Evolutionary conservation across 169 alveolate species (phyloP), one percentile per base, ranked within the genome.

Genomic region (Eimeria necatrix): DNA sequence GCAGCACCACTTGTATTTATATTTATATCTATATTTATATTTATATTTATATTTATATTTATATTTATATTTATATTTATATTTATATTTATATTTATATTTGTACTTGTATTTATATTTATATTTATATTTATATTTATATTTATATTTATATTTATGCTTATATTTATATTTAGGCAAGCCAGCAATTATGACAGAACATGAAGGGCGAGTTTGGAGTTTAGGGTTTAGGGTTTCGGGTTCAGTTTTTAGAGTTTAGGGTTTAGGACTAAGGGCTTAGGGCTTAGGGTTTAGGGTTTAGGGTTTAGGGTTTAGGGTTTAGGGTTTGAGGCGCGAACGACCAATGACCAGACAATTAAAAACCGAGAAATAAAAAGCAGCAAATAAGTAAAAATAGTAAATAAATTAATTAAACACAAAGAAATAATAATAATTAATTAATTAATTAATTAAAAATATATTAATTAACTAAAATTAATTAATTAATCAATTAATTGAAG

Each of bases 81-180:
- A 61, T 81, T 6, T 84, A 24, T 53, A 51, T 80, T 6, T 80
- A 59, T 84, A 26, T 84, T 9, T 84, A 26, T 84, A 26, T 84
- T 9, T 84, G 32, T 84, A 26, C n/a, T 5, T 60, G 53, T 59
- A 59, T 84, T 5, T 41, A 52, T 81, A 18, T 48, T 10, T 81
- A 49, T 81, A 81, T 81, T 41, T 81, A 81, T 81, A 49, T 81
- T 41, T 84, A 26, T 84, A 84, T 32, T 12, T 86, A 26, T 32
- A 48, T 32, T 12, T 86, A 10, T 41, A 61, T 61, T 60, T 86
- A 46, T 60, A 32, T 61, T 24, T 46, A 51, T 61, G 64, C 18
- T n/a, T 60, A n/a, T 64, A 32, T 86, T 8, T 64, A 26, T 83
- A n/a, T 56, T 51, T 83, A n/a, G 26, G 56, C n/a, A 49, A 8